These are phyloP conservation scores for Histomonas meleagridis DNA, from an alignment of 208 protist species.

Conservation along the genomic window DNA sequence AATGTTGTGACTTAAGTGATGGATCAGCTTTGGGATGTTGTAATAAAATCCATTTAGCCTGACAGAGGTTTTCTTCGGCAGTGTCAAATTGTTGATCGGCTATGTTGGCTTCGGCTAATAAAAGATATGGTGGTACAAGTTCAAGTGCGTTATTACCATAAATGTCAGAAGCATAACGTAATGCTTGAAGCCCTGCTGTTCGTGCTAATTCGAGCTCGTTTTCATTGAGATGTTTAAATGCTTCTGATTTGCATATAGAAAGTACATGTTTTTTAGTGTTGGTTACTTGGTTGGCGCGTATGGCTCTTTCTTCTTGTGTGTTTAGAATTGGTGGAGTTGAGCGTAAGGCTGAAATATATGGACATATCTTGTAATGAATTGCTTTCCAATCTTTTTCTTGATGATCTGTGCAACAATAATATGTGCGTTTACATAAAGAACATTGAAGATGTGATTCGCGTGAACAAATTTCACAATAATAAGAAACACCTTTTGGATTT, in stretches of 20 bases:
- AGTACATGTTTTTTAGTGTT: slow-evolving; percentile 38
- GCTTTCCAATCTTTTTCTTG: slow-evolving; percentile 41
- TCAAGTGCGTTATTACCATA: slow-evolving; percentile 37
- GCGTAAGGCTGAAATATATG: slow-evolving; percentile 35
- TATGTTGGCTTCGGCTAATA: slow-evolving; percentile 44
- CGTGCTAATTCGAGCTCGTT: slow-evolving; percentile 38
- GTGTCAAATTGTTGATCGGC: slow-evolving; percentile 33
- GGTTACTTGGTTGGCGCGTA: background rate
- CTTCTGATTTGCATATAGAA: slow-evolving; percentile 31
- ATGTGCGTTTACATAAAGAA: slow-evolving; percentile 40
- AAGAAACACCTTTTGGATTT: slow-evolving; percentile 39
- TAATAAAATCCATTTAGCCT: slow-evolving; percentile 39
- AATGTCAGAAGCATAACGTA: slow-evolving; percentile 29
- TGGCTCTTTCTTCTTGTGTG: slow-evolving; percentile 37
- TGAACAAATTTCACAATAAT: slow-evolving; percentile 41
- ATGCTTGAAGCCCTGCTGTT: slow-evolving; percentile 33
- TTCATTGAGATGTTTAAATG: slow-evolving; percentile 34
- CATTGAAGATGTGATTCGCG: slow-evolving; percentile 34
- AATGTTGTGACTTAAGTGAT: slow-evolving; percentile 32
- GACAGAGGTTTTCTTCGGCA: slow-evolving; percentile 35
- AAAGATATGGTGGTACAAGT: slow-evolving; percentile 41
- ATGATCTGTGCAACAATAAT: slow-evolving; percentile 41
- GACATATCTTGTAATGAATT: slow-evolving; percentile 39
- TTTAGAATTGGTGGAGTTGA: slow-evolving; percentile 36
- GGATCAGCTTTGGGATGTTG: slow-evolving; percentile 37